phyloP scores from a whole-genome alignment of 139 green algal species.

The Coelastrella sp. region DNA sequence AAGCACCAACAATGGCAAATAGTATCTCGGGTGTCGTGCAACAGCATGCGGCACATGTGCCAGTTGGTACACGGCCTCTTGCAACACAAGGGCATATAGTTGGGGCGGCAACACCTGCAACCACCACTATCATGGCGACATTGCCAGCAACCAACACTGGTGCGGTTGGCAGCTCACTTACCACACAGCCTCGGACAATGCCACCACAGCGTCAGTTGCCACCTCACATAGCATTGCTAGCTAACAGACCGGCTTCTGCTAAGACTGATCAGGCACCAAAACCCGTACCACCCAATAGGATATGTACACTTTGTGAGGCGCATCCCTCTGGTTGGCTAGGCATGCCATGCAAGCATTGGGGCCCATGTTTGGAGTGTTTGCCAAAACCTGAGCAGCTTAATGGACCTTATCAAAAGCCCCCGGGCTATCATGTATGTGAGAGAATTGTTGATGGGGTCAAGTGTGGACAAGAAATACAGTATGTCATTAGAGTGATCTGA shows the following conservation, averaged over 20 bases:
- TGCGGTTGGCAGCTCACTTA: not conserved
- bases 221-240: conserved; percentile 1
- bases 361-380: conserved; percentile 5
- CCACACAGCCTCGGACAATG: not conserved
- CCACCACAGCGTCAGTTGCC: not conserved
- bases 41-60: too few species aligned
- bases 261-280: not conserved
- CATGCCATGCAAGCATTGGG: conserved; percentile 9
- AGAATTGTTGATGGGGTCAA: not conserved
- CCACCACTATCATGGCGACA: not conserved
- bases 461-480: too few species aligned
- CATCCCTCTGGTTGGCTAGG: not conserved
- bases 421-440: not conserved
- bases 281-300: not conserved
- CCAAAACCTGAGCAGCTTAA: not conserved
- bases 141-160: not conserved
- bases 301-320: conserved; percentile 7
- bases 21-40: too few species aligned
- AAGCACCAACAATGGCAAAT: too few species aligned
- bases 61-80: too few species aligned
- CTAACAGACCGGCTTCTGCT: conserved; percentile 4
- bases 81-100: too few species aligned
- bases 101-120: too few species aligned
- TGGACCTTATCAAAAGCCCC: not conserved
- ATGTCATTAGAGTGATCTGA: too few species aligned